These are phyloP conservation scores for Acacia confusa DNA, from an alignment of 306 rosid genomes.

Conservation along the genomic window DNA sequence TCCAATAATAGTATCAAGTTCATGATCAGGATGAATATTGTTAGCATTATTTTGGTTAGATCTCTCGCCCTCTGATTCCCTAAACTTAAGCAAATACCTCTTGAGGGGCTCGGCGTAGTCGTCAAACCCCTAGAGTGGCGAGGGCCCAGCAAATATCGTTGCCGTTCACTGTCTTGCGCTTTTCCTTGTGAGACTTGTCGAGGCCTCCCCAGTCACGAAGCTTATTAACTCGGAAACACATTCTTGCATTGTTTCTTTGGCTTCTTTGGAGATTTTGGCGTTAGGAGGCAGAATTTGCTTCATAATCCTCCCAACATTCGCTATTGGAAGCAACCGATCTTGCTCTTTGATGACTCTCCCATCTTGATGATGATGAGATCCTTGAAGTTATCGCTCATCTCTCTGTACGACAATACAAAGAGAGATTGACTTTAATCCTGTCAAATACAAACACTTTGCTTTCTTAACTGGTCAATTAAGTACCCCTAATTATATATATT, in stretches of 20 bases:
- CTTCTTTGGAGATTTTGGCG: slow-evolving; percentile 92
- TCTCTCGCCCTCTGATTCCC: slow-evolving; percentile 78
- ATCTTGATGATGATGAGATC: slow-evolving; percentile 37
- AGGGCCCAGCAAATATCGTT: slow-evolving; percentile 92
- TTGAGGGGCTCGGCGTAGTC: slow-evolving; percentile 83
- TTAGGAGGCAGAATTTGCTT: slow-evolving; percentile 84
- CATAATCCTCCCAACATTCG: slow-evolving; percentile 92
- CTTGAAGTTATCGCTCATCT: slow-evolving; percentile 58
- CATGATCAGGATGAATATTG: neutral
- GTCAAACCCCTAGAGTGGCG: slow-evolving; percentile 76
- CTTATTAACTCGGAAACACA: slow-evolving; percentile 95
- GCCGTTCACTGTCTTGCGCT: slow-evolving; percentile 91
- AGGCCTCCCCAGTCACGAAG: slow-evolving; percentile 93
- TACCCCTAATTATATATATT: slow-evolving; percentile 13
- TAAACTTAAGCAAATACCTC: slow-evolving; percentile 67
- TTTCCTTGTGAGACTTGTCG: slow-evolving; percentile 97
- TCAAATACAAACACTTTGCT: slow-evolving; percentile 86
- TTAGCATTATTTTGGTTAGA: slow-evolving; percentile 53
- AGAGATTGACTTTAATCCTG: slow-evolving; percentile 46
- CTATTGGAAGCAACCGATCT: slow-evolving; percentile 95
- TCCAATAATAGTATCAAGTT: neutral
- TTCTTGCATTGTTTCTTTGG: slow-evolving; percentile 93
- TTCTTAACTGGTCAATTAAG: slow-evolving; percentile 8
- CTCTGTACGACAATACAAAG: neutral
- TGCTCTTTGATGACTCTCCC: slow-evolving; percentile 64